These are phyloP conservation scores for Didymellaceae sp. DNA, from an alignment of 2,329 filamentous ascomycete species.

Conservation along the genomic window DNA sequence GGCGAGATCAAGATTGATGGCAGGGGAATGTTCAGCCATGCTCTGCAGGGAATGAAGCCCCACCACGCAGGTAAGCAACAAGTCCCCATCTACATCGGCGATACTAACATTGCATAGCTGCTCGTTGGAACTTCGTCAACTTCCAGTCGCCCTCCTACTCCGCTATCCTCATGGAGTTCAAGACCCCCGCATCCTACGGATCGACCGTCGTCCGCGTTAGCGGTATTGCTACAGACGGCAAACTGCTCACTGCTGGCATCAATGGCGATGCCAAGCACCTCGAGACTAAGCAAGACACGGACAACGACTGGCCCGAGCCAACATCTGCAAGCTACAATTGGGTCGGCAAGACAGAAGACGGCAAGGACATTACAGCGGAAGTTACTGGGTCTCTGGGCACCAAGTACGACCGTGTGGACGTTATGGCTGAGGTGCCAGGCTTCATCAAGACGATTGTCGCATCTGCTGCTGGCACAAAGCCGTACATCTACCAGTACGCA, in stretches of 20 bases:
- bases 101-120: slow-evolving; percentile 57
- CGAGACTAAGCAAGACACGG: slow-evolving; percentile 71
- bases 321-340: slow-evolving; percentile 76
- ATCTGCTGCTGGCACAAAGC: slow-evolving; percentile 86
- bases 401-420: slow-evolving; percentile 82
- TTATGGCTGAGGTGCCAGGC: slow-evolving; percentile 94
- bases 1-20: slow-evolving; percentile 84
- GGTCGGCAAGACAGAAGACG: slow-evolving; percentile 78
- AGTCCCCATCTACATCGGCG: not conserved
- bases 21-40: slow-evolving; percentile 79
- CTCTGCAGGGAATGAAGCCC: slow-evolving; percentile 97
- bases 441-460: slow-evolving; percentile 96
- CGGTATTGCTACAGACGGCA: slow-evolving; percentile 78
- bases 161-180: slow-evolving; percentile 94
- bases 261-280: slow-evolving; percentile 72
- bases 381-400: slow-evolving; percentile 73
- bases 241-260: slow-evolving; percentile 76
- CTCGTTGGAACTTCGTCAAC: slow-evolving; percentile 90
- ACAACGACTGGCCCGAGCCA: slow-evolving; percentile 90
- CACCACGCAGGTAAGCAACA: slow-evolving; percentile 77
- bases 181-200: slow-evolving; percentile 90
- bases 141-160: slow-evolving; percentile 89
- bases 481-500: slow-evolving; percentile 95
- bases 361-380: slow-evolving; percentile 71
- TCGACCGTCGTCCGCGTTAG: slow-evolving; percentile 83